Conservation (phyloP, 2,329 filamentous ascomycete species). For the Magnaporthales sp. region DNA sequence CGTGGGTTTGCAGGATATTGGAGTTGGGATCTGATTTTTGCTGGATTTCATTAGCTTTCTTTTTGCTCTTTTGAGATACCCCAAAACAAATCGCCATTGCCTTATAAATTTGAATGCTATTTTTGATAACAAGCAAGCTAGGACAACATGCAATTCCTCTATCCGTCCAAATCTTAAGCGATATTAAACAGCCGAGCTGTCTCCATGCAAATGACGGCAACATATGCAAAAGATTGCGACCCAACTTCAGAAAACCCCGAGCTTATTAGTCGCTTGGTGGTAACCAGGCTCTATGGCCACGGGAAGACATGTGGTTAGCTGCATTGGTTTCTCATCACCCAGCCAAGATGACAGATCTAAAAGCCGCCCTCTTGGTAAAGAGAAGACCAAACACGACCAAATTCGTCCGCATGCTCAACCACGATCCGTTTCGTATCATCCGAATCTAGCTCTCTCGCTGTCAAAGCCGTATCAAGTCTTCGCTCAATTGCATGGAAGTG, state of each 20-base stretch:
- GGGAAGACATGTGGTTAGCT: background rate
- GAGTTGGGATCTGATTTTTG: background rate
- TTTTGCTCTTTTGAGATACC: background rate
- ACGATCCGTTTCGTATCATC: background rate
- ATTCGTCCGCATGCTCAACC: background rate
- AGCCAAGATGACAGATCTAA: background rate
- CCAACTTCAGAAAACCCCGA: background rate
- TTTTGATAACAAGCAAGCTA: background rate
- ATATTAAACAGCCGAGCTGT: background rate
- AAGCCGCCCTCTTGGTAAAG: background rate
- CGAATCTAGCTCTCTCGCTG: background rate
- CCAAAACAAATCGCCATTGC: background rate
- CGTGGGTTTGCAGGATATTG: background rate
- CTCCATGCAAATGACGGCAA: background rate
- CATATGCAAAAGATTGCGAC: background rate
- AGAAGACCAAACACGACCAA: background rate
- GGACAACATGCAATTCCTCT: background rate
- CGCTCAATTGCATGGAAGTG: background rate
- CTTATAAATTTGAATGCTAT: background rate
- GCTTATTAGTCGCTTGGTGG: background rate
- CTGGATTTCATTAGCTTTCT: background rate
- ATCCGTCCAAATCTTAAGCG: background rate
- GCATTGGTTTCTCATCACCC: background rate
- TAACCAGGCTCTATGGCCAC: background rate
- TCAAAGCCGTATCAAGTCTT: background rate